A percentile compares a stretch with the other conserved stretches of the same genome.
Conservation (phyloP, 768 basidiomycete species). For the Boletus speciosus region DNA sequence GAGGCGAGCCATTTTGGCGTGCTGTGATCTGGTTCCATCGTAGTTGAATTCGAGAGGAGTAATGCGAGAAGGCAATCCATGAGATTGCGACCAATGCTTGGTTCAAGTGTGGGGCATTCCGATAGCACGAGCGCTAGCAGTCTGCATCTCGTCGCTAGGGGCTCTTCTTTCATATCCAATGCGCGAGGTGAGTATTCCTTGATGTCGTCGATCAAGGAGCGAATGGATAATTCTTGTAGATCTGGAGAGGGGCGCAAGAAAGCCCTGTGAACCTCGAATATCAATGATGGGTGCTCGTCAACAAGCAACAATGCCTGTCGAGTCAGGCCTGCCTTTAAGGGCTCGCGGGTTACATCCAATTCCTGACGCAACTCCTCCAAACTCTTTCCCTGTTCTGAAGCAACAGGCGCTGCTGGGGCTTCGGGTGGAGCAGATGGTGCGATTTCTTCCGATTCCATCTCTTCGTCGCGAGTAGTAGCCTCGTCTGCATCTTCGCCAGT, state of each 20-base stretch:
- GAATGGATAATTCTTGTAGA: conserved; percentile 63
- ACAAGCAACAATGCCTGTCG: conserved; percentile 72
- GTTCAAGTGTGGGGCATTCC: conserved; percentile 63
- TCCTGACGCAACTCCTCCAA: conserved; percentile 63
- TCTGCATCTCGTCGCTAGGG: conserved; percentile 77
- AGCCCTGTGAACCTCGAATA: conserved; percentile 83
- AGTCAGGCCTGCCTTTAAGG: conserved; percentile 61
- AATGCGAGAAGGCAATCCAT: conserved; percentile 69
- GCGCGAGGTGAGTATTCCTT: conserved; percentile 61
- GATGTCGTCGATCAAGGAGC: conserved; percentile 74
- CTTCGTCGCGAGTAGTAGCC: conserved; percentile 24
- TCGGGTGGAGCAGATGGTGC: conserved; percentile 17
- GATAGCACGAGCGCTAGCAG: conserved; percentile 80
- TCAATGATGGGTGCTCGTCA: conserved; percentile 81
- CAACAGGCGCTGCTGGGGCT: conserved; percentile 3
- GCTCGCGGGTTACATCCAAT: conserved; percentile 62
- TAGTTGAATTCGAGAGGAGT: conserved; percentile 53
- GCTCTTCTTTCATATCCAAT: conserved; percentile 69
- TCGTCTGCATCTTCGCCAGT: conserved; percentile 26
- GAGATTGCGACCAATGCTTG: conserved; percentile 51
- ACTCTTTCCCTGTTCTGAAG: conserved; percentile 37
- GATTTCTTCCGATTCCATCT: conserved; percentile 25
- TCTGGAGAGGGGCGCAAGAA: conserved; percentile 64
- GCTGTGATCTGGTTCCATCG: conserved; percentile 48
- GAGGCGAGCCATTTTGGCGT: conserved; percentile 87